Evolutionary conservation across 2,329 filamentous ascomycete genomes (phyloP).

Genomic region (Pestalotiopsis sp.): DNA sequence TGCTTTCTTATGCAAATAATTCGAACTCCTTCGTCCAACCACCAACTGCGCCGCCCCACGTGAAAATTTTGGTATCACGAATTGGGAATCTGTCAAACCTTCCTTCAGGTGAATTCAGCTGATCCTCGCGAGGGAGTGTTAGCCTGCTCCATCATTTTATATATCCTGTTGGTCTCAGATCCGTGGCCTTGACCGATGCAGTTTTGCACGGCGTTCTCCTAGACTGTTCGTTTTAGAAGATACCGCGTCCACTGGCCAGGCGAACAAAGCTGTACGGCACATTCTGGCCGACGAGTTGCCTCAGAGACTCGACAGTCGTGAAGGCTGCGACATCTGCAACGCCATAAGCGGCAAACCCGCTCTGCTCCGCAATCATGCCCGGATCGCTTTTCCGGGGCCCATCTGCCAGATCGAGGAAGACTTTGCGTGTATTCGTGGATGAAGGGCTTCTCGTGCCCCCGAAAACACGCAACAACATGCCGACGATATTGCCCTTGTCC

Average conservation of each 20-base stretch:
- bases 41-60: background rate
- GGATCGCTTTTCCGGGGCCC: slow-evolving; percentile 70
- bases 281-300: slow-evolving; percentile 81
- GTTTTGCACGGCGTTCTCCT: background rate
- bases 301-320: slow-evolving; percentile 80
- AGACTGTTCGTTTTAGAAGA: slow-evolving; percentile 41
- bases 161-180: background rate
- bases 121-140: too few species aligned
- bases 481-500: slow-evolving; percentile 78
- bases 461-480: slow-evolving; percentile 76
- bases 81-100: too few species aligned
- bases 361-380: slow-evolving; percentile 69
- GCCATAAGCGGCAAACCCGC: slow-evolving; percentile 80
- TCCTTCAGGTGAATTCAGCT: too few species aligned
- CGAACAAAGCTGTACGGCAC: slow-evolving; percentile 87
- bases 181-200: background rate
- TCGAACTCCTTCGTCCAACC: background rate
- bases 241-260: slow-evolving; percentile 61
- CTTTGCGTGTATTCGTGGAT: slow-evolving; percentile 47
- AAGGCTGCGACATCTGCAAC: slow-evolving; percentile 81
- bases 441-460: slow-evolving; percentile 44
- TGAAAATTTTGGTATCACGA: background rate
- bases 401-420: slow-evolving; percentile 80
- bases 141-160: background rate
- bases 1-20: slow-evolving; percentile 8